phyloP scores from a whole-genome alignment of 2,329 filamentous ascomycete genomes.

The Alternaria ventricosa region DNA sequence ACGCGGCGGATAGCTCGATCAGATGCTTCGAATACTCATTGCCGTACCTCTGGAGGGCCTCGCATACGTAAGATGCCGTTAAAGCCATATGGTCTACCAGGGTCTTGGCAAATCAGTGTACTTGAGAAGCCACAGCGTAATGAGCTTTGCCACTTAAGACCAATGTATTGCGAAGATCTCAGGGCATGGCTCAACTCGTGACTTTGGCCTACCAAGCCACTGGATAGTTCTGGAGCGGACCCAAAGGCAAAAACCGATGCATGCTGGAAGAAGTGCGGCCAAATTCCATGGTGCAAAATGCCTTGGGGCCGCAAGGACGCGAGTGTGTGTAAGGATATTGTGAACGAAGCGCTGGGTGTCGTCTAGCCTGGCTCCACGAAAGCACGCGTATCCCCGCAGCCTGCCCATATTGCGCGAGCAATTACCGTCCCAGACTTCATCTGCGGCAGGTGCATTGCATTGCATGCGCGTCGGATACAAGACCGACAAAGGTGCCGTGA shows the following conservation, averaged over 20 bases:
- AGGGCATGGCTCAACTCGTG: conserved; percentile 17
- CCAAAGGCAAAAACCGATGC: conserved; percentile 13
- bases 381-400: conserved; percentile 24
- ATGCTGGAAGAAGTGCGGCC: not conserved
- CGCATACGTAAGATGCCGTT: conserved; percentile 21
- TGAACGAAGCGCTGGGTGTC: conserved; percentile 29
- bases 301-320: conserved; percentile 1
- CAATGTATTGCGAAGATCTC: conserved; percentile 20
- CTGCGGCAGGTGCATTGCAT: conserved; percentile 25
- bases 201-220: conserved; percentile 14
- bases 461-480: conserved; percentile 20
- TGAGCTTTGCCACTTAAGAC: conserved; percentile 30
- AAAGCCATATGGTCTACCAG: conserved; percentile 20
- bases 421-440: conserved; percentile 28
- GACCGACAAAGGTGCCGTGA: conserved; percentile 24
- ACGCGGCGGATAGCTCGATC: conserved; percentile 22
- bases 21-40: conserved; percentile 13
- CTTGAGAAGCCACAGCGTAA: conserved; percentile 8
- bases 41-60: conserved; percentile 20
- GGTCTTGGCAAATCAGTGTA: conserved; percentile 31
- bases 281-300: not conserved
- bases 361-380: conserved; percentile 26
- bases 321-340: conserved; percentile 25
- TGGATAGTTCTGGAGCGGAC: conserved; percentile 7
- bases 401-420: conserved; percentile 31